Conservation (phyloP, 1,139 yeast species). For the Saccharomyces pastorianus region DNA sequence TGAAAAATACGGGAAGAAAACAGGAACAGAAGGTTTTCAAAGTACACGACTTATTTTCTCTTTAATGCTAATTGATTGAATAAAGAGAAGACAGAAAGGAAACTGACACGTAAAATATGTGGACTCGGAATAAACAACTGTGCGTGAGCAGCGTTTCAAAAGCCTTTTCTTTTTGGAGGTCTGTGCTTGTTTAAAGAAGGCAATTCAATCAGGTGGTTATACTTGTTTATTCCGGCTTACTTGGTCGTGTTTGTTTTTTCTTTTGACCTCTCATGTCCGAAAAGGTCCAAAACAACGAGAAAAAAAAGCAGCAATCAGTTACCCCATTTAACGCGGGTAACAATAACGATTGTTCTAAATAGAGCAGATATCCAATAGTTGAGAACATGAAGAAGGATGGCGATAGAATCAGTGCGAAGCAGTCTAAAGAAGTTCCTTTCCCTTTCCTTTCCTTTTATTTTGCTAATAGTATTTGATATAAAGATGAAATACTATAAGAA, state of each 20-base stretch:
- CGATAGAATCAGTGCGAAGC: neutral
- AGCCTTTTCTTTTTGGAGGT: neutral
- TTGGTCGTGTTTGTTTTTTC: constrained; percentile 6
- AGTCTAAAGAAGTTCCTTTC: neutral
- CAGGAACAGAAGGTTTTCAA: neutral
- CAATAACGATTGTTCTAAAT: no score
- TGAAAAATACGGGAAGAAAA: neutral
- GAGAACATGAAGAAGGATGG: neutral
- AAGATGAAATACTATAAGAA: neutral
- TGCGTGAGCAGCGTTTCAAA: neutral
- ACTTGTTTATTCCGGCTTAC: constrained; percentile 6
- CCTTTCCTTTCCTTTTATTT: neutral
- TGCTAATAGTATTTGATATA: neutral
- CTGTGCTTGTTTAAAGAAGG: neutral
- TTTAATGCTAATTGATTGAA: neutral
- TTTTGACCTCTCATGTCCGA: neutral
- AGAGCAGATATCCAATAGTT: neutral
- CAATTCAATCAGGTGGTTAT: constrained; percentile 4
- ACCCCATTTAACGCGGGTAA: neutral
- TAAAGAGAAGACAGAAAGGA: neutral
- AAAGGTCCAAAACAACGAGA: neutral
- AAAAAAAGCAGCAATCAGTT: neutral
- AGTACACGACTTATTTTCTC: neutral
- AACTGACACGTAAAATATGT: neutral
- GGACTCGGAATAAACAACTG: neutral